phyloP scores from a whole-genome alignment of 176 grass and related monocot species.

The Alopecurus myosuroides region DNA sequence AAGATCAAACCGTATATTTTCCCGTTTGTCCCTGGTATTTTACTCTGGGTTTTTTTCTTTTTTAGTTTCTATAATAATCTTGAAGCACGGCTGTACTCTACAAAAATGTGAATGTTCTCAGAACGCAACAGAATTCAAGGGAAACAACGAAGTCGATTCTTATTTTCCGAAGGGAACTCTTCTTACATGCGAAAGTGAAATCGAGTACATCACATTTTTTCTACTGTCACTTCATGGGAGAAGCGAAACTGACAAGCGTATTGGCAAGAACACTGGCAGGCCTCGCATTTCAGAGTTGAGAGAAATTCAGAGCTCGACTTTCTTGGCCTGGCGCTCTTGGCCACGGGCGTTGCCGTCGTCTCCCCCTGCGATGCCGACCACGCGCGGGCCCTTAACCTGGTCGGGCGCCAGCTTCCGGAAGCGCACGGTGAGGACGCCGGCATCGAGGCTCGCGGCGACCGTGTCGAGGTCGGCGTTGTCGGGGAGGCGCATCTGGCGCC shows the following conservation, averaged over 20 bases:
- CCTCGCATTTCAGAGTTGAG: neutral
- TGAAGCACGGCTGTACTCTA: too few species aligned
- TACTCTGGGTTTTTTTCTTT: too few species aligned
- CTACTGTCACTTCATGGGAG: neutral
- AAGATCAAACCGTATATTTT: too few species aligned
- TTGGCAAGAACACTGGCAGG: neutral
- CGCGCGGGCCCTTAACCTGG: conserved; percentile 64
- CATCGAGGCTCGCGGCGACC: conserved; percentile 46
- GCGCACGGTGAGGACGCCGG: conserved; percentile 57
- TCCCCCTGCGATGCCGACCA: conserved; percentile 50
- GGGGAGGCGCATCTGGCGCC: conserved; percentile 84
- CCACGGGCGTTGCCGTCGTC: neutral
- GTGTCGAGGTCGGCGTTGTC: conserved; percentile 74
- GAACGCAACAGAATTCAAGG: too few species aligned
- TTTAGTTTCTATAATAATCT: too few species aligned
- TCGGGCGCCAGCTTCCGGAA: conserved; percentile 69
- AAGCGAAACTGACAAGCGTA: neutral
- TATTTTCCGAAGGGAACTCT: conserved; percentile 4
- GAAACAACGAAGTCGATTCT: neutral
- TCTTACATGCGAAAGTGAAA: neutral
- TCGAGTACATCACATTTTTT: neutral
- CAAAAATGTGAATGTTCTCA: too few species aligned
- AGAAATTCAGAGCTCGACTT: conserved; percentile 53
- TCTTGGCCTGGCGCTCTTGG: conserved; percentile 32
- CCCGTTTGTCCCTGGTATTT: too few species aligned